Evolutionary conservation across 495 filamentous ascomycete genomes (phyloP).

Genomic region (Extremus antarcticus): DNA sequence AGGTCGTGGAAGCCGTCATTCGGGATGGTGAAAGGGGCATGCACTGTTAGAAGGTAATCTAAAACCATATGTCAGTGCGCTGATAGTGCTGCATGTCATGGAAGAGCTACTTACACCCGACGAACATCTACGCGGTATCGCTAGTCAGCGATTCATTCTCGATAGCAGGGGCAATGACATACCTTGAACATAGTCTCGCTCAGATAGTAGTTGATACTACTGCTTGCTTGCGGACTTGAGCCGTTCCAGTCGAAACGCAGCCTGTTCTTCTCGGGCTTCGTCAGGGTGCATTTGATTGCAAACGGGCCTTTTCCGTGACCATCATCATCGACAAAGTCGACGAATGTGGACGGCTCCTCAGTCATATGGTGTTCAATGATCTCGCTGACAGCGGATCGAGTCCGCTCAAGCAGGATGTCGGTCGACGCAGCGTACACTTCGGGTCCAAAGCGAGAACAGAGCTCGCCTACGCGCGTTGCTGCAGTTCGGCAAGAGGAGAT

Average conservation of each 20-base stretch:
- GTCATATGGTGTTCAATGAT: conserved; percentile 39
- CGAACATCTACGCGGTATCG: conserved; percentile 32
- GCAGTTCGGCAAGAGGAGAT: conserved; percentile 40
- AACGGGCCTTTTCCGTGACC: conserved; percentile 41
- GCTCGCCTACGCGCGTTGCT: conserved; percentile 33
- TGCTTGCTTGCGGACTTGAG: conserved; percentile 38
- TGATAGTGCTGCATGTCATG: too few species aligned
- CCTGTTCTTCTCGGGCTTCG: conserved; percentile 28
- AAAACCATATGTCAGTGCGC: too few species aligned
- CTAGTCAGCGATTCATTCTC: too few species aligned
- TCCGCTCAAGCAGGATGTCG: conserved; percentile 35
- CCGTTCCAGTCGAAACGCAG: conserved; percentile 39
- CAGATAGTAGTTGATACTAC: conserved; percentile 42
- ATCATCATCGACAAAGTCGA: conserved; percentile 44
- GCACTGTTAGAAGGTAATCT: conserved; percentile 33
- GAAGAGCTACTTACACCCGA: too few species aligned
- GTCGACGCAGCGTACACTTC: conserved; percentile 37
- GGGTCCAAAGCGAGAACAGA: conserved; percentile 36
- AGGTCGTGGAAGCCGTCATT: conserved; percentile 41
- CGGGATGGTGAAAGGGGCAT: conserved; percentile 36
- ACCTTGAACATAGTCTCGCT: conserved; percentile 40
- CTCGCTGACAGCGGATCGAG: conserved; percentile 34
- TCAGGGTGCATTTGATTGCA: conserved; percentile 40
- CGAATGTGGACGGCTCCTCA: conserved; percentile 34
- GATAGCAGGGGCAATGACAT: too few species aligned